Evolutionary conservation across 1,139 yeast genomes (phyloP).

Genomic region (Pichia sp.): DNA sequence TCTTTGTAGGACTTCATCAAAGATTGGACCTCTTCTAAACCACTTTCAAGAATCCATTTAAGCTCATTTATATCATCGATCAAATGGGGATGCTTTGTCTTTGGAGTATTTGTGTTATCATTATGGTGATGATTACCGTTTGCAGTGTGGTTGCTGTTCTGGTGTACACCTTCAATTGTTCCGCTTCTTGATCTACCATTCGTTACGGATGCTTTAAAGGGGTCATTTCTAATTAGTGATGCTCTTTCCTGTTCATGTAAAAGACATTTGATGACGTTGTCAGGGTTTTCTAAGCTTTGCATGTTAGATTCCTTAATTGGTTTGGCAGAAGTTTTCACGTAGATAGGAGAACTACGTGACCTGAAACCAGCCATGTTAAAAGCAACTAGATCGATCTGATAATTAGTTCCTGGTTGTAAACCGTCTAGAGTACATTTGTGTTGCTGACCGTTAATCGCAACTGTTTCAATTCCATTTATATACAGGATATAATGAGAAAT

Average conservation of each 20-base stretch:
- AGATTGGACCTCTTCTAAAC: slow-evolving; percentile 45
- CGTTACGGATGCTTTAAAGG: slow-evolving; percentile 25
- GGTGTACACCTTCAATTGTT: slow-evolving; percentile 28
- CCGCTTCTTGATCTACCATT: slow-evolving; percentile 33
- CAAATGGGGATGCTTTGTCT: slow-evolving; percentile 25
- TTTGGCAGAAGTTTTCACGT: slow-evolving; percentile 37
- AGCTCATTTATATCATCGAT: slow-evolving; percentile 45
- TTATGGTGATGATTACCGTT: slow-evolving; percentile 5
- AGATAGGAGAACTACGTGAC: slow-evolving; percentile 43
- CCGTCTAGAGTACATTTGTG: slow-evolving; percentile 42
- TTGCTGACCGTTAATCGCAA: slow-evolving; percentile 29
- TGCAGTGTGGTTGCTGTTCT: not conserved
- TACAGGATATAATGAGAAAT: slow-evolving; percentile 41
- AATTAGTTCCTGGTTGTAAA: slow-evolving; percentile 43
- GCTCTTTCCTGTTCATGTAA: slow-evolving; percentile 26
- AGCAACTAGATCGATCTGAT: slow-evolving; percentile 54
- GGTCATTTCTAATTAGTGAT: slow-evolving; percentile 21
- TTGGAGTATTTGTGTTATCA: not conserved
- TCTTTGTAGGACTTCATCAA: slow-evolving; percentile 39
- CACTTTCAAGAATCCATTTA: slow-evolving; percentile 44
- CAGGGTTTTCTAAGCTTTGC: slow-evolving; percentile 28
- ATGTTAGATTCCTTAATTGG: slow-evolving; percentile 13
- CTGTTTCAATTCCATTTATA: slow-evolving; percentile 43
- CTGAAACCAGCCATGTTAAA: slow-evolving; percentile 44
- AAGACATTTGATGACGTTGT: slow-evolving; percentile 26